These are phyloP conservation scores for Calophaca sinica DNA, from an alignment of 306 rosid species.

Conservation along the genomic window DNA sequence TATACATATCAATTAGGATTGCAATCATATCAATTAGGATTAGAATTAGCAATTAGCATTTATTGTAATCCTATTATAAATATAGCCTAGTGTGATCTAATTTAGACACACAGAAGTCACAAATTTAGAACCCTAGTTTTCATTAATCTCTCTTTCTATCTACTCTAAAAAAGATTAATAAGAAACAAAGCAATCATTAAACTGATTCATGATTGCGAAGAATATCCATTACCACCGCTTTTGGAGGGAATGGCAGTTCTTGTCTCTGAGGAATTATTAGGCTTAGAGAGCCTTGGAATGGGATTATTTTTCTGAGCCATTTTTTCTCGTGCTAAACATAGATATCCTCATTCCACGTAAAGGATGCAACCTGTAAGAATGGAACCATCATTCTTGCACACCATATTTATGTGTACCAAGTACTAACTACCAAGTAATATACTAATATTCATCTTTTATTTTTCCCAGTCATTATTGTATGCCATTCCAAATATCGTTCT, in stretches of 20 bases:
- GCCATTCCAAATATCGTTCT: conserved; percentile 14
- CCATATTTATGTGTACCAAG: neutral
- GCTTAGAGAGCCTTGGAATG: neutral
- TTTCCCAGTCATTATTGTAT: conserved; percentile 1
- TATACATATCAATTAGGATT: no score
- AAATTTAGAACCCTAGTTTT: conserved; percentile 5
- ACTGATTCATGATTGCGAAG: neutral
- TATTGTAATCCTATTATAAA: no score
- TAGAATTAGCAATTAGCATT: no score
- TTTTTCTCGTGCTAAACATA: neutral
- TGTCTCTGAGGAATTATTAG: neutral
- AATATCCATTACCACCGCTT: neutral
- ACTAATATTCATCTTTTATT: neutral
- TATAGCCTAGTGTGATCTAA: no score
- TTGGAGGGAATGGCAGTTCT: neutral
- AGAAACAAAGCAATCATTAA: neutral
- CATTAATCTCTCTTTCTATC: neutral
- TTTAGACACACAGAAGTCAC: no score
- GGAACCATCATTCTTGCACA: neutral
- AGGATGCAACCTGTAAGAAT: neutral
- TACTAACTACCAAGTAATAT: neutral
- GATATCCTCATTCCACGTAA: neutral
- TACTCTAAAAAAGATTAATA: neutral
- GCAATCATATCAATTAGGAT: no score
- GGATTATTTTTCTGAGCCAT: neutral